phyloP scores from a whole-genome alignment of 768 basidiomycete species.

The Lactifluus piperatus region DNA sequence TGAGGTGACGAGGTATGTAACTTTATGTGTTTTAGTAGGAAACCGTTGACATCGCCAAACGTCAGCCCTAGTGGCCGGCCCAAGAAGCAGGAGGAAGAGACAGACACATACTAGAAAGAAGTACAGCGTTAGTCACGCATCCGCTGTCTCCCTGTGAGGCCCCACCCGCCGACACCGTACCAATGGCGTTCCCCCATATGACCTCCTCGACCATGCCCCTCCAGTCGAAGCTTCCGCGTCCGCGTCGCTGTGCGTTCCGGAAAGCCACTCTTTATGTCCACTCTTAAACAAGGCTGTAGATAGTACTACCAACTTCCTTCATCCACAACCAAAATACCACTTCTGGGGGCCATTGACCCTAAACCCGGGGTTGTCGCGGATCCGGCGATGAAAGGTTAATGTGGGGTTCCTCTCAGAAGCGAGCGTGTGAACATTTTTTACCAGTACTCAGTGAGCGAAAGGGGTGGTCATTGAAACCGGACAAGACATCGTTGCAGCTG shows the following conservation, averaged over 20 bases:
- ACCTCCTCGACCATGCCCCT: slow-evolving; percentile 54
- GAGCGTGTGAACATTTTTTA: slow-evolving; percentile 7
- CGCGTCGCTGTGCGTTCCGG: not conserved
- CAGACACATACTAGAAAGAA: slow-evolving; percentile 58
- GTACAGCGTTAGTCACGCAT: slow-evolving; percentile 40
- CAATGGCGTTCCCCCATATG: slow-evolving; percentile 44
- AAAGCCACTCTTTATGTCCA: slow-evolving; percentile 17
- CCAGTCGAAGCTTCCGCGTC: slow-evolving; percentile 27
- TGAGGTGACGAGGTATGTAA: slow-evolving; percentile 61
- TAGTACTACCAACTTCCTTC: slow-evolving; percentile 8
- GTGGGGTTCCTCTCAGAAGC: slow-evolving; percentile 31
- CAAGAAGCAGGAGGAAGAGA: slow-evolving; percentile 5
- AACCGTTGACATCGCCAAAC: not conserved
- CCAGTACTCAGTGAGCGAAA: not conserved
- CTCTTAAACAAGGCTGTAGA: slow-evolving; percentile 19
- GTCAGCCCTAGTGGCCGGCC: not conserved
- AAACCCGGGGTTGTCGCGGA: slow-evolving; percentile 39
- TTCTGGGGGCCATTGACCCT: not conserved
- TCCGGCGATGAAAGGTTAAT: slow-evolving; percentile 43
- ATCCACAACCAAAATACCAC: slow-evolving; percentile 16
- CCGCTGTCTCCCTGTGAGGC: slow-evolving; percentile 24
- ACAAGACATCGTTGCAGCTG: not conserved
- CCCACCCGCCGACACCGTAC: slow-evolving; percentile 52
- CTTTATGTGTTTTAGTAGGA: slow-evolving; percentile 30
- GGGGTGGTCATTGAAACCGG: slow-evolving; percentile 24